Base-by-base conservation (phyloP, 108 stramenopile genomes). In the Discostella stelligeroides region DNA sequence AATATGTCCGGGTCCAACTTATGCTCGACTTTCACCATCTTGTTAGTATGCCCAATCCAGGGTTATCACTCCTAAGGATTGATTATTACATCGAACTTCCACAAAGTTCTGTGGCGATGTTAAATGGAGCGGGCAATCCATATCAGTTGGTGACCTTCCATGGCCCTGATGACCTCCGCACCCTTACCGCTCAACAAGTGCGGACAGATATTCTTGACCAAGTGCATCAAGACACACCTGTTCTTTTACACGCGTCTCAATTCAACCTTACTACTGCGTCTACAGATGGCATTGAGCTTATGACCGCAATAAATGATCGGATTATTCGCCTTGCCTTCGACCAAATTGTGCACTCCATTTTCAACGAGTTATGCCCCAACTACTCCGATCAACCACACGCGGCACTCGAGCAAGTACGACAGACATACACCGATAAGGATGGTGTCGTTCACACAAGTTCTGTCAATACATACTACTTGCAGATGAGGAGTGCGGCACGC, bases 11-110 rank as follows among this genome's bases (percentile, higher is more conserved):
- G 0, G 28, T 56, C 0, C 34, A 56, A 30, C 15, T 30, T 12
- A 2, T 0, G 1, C 34, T 56, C 1, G 34, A 56, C n/a, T 56
- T 38, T 14, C 2, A 2, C 2, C 4, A 15, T 1, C 30, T 56
- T 1, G 55, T 17, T 1, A 30, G 2, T 4, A 30, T 38, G n/a
- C 10, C 25, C 6, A 24, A 24, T 1, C 55, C 37, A 0, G 55
- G 55, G 15, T 0, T 9, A 0, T 37, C 34, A 1, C 1, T 17
- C 2, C 28, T 56, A 0, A 13, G 14, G 0, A 1, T 23, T 1
- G n/a, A 37, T 0, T 56, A 56, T 13, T 56, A 56, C 14, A 56
- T 56, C 13, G 34, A 56, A 17, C 14, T 56, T 1, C 55, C 55
- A 0, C 55, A 38, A 30, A 38, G 14, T 7, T 56, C 54, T 1